These are phyloP conservation scores for Chaetomium fimeti DNA, from an alignment of 495 filamentous ascomycete genomes.

Conservation along the genomic window DNA sequence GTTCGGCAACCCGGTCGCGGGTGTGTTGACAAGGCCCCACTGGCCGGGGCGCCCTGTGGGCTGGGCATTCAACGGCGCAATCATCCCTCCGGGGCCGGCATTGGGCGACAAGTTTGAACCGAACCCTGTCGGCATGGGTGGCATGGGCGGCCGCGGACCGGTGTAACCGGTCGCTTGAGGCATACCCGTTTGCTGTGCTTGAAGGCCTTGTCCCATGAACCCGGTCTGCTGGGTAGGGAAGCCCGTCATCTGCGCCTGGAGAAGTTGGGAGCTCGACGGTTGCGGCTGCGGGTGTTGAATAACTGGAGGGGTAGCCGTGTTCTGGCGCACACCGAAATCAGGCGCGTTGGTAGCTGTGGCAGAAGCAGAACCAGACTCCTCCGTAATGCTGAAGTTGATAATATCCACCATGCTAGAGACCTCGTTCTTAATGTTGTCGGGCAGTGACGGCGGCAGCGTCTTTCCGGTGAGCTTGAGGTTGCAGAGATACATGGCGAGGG, in stretches of 20 bases:
- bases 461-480: constrained; percentile 89
- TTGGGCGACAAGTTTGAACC: constrained; percentile 63
- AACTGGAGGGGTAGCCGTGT: constrained; percentile 63
- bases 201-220: constrained; percentile 49
- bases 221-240: constrained; percentile 59
- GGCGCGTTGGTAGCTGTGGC: constrained; percentile 66
- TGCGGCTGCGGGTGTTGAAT: constrained; percentile 88
- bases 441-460: constrained; percentile 67
- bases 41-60: constrained; percentile 96
- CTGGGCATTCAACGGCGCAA: constrained; percentile 75
- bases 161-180: constrained; percentile 61
- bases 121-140: constrained; percentile 89
- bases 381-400: constrained; percentile 89
- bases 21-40: constrained; percentile 96
- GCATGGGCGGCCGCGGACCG: constrained; percentile 85
- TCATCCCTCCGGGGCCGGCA: constrained; percentile 49
- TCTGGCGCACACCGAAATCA: constrained; percentile 68
- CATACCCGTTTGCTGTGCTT: constrained; percentile 60
- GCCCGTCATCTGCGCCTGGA: constrained; percentile 72
- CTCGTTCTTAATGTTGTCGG: constrained; percentile 88
- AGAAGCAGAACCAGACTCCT: constrained; percentile 56
- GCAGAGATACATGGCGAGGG: constrained; percentile 97
- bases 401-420: constrained; percentile 99
- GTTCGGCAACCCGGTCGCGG: constrained; percentile 84
- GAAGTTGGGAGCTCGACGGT: constrained; percentile 70